Conservation (phyloP, 495 filamentous ascomycete species). For the Ascodesmis nigricans region DNA sequence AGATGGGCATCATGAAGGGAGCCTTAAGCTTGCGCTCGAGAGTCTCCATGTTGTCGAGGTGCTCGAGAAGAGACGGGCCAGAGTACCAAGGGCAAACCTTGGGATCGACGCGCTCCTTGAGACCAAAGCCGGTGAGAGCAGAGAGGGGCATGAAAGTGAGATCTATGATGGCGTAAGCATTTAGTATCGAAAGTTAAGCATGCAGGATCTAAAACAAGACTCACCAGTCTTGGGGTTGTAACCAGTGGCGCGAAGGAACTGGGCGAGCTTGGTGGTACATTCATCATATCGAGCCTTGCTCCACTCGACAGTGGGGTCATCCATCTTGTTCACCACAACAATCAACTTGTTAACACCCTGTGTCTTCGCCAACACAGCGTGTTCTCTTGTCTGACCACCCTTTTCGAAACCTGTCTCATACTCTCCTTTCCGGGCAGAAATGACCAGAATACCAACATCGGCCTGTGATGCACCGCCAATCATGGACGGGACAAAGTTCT, state of each 20-base stretch:
- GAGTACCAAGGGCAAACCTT: conserved; percentile 63
- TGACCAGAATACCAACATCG: conserved; percentile 87
- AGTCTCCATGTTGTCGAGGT: conserved; percentile 70
- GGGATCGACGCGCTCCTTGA: conserved; percentile 70
- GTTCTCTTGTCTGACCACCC: conserved; percentile 91
- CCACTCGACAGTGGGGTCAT: conserved; percentile 91
- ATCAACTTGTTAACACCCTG: conserved; percentile 89
- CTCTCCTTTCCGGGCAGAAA: conserved; percentile 91
- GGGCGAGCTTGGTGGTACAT: conserved; percentile 67
- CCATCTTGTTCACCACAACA: conserved; percentile 96
- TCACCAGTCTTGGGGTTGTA: conserved; percentile 60
- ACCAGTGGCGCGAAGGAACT: conserved; percentile 73
- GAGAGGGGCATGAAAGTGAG: conserved; percentile 91
- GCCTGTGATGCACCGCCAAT: conserved; percentile 93
- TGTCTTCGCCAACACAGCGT: conserved; percentile 93
- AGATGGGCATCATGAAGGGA: conserved; percentile 98
- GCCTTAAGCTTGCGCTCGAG: conserved; percentile 92
- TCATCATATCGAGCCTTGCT: conserved; percentile 76
- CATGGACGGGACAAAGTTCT: conserved; percentile 90
- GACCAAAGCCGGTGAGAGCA: conserved; percentile 59
- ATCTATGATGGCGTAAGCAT: conserved; percentile 27
- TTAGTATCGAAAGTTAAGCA: too few relatives aligned
- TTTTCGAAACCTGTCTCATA: conserved; percentile 99
- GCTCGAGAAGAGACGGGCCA: conserved; percentile 86
- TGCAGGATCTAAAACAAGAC: background rate